Evolutionary conservation across 108 stramenopile species (phyloP), one percentile per base, ranked within the genome.

Genomic region (Heterococcus sp.): DNA sequence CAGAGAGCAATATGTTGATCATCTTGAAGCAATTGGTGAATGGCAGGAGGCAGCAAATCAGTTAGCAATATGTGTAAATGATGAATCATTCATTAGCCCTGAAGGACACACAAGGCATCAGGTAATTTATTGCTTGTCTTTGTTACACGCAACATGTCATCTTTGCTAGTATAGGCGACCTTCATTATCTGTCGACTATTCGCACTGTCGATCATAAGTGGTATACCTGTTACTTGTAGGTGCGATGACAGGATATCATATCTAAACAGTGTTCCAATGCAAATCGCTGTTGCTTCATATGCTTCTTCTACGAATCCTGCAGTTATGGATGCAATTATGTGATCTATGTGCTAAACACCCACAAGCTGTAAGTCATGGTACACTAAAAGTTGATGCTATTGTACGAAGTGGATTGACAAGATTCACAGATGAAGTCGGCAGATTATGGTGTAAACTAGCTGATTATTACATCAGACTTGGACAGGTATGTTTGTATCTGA

Each of bases 241-340:
- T 58, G 21, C 46, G 46, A 58, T 58, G 46, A 58, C 46, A 58
- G 21, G 46, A 21, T 21, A 58, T 58, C 14, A 58, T 14, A 58
- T 21, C 8, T 8, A 58, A 21, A 58, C 46, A 58, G 46, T 58
- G 46, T 21, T 8, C 46, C 8, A 58, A 58, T 21, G 46, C 8
- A 21, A 14, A 58, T 21, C 46, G 46, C 46, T 21, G 46, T 21
- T 58, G 46, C 46, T 58, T 58, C 46, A 8, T 58, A 21, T 21
- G 46, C 46, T 21, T 21, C 46, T 21, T 21, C 46, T 21, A 8
- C 46, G 14, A 21, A 8, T 8, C 46, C 14, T 58, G 46, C 46
- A 95, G 35, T 65, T 96, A 76, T 99, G 98, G 98, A 90, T 96
- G 87, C 83, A 88, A 29, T 92, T 99, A 74, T 94, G 94, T 29